Conservation (phyloP, 345 rosid genomes). For the Crucihimalaya himalaica region DNA sequence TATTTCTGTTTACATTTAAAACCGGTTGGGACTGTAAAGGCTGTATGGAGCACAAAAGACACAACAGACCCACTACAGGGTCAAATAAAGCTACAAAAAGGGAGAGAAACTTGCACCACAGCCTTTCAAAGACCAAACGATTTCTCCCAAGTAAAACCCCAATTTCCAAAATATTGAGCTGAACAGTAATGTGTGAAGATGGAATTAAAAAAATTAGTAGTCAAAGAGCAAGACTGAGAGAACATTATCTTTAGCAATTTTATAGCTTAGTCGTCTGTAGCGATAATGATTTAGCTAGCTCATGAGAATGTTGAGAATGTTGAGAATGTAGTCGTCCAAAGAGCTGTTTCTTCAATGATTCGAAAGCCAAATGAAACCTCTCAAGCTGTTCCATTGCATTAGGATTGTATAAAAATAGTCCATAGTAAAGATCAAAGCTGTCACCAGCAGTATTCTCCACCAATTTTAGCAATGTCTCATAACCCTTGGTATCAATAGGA, state of each 20-base stretch:
- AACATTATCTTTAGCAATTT: slow-evolving; percentile 19
- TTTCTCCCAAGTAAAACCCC: not conserved
- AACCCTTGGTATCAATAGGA: slow-evolving; percentile 70
- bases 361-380: slow-evolving; percentile 68
- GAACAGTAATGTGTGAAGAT: not conserved
- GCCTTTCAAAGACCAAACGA: slow-evolving; percentile 1
- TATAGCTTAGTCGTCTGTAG: slow-evolving; percentile 10
- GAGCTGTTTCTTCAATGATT: slow-evolving; percentile 70
- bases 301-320: slow-evolving; percentile 50
- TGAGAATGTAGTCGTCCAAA: slow-evolving; percentile 59
- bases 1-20: not conserved
- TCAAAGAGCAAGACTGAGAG: slow-evolving; percentile 12
- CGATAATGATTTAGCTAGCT: slow-evolving; percentile 30
- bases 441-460: slow-evolving; percentile 83
- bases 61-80: slow-evolving; percentile 20
- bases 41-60: not conserved
- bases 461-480: slow-evolving; percentile 70
- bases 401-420: slow-evolving; percentile 71
- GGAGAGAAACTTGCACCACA: not conserved
- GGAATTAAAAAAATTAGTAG: not conserved
- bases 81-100: slow-evolving; percentile 24
- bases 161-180: not conserved
- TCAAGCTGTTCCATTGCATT: slow-evolving; percentile 88
- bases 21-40: not conserved
- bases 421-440: slow-evolving; percentile 83